phyloP scores from a whole-genome alignment of 139 green algal genomes.

The Diplosphaera chodatii region DNA sequence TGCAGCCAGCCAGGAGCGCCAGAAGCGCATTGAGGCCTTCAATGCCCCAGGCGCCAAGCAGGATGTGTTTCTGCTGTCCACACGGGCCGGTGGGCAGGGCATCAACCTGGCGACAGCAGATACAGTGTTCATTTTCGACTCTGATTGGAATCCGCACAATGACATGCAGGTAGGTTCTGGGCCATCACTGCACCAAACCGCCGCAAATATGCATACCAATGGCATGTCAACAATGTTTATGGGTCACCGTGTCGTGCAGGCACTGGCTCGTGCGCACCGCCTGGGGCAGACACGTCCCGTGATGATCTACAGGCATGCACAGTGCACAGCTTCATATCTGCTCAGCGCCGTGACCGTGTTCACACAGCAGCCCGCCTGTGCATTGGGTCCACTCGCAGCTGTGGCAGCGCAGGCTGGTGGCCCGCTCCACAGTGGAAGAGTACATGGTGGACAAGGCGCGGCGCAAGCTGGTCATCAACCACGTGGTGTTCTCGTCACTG shows the following conservation, averaged over 20 bases:
- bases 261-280: slow-evolving; percentile 65
- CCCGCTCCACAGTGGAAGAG: slow-evolving; percentile 78
- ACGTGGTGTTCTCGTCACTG: slow-evolving; percentile 74
- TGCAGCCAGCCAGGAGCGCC: slow-evolving; percentile 40
- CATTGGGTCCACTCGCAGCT: too few relatives aligned
- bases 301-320: slow-evolving; percentile 66
- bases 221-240: too few relatives aligned
- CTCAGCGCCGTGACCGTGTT: too few relatives aligned
- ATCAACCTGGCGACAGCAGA: slow-evolving; percentile 90
- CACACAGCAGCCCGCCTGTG: too few relatives aligned
- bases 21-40: slow-evolving; percentile 71
- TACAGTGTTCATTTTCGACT: slow-evolving; percentile 83
- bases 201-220: too few relatives aligned
- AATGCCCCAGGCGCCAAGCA: slow-evolving; percentile 46
- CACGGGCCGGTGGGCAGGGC: slow-evolving; percentile 63
- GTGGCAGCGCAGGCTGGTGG: slow-evolving; percentile 59
- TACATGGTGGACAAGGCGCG: slow-evolving; percentile 81
- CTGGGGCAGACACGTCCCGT: slow-evolving; percentile 68
- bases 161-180: slow-evolving; percentile 50
- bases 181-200: too few relatives aligned
- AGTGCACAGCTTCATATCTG: too few relatives aligned
- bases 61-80: slow-evolving; percentile 73
- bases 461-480: slow-evolving; percentile 82
- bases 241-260: too few relatives aligned
- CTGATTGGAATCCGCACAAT: slow-evolving; percentile 68